Percentiles rank a stretch among this genome's conserved stretches.
Conservation (phyloP, 139 green algal species). For the Bryopsis sp. region DNA sequence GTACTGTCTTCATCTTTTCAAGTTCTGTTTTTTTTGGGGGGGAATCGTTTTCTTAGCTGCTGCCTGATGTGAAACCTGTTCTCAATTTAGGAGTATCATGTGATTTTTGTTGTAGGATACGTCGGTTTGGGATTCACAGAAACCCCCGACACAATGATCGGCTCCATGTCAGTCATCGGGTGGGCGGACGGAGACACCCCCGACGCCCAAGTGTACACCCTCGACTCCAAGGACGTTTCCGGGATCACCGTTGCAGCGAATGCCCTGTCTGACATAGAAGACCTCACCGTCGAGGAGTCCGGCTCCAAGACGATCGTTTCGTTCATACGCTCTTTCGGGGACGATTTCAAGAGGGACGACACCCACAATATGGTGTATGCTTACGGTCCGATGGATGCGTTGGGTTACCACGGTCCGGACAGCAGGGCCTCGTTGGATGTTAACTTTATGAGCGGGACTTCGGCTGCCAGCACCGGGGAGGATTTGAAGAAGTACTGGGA, state of each 20-base stretch:
- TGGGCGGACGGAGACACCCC: not conserved
- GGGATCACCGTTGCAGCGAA: not conserved
- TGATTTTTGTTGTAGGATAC: slow-evolving; percentile 7
- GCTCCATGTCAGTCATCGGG: slow-evolving; percentile 14
- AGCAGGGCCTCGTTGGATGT: slow-evolving; percentile 12
- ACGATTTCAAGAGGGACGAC: not conserved
- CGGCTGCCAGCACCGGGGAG: not conserved
- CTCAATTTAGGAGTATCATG: too few relatives aligned
- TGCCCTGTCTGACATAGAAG: slow-evolving; percentile 14
- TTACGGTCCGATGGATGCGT: slow-evolving; percentile 5
- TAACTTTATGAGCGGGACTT: slow-evolving; percentile 24
- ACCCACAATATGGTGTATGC: slow-evolving; percentile 10
- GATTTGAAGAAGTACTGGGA: slow-evolving; percentile 1
- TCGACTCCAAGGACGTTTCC: not conserved
- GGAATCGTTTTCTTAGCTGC: too few relatives aligned
- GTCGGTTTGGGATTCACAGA: slow-evolving; percentile 14
- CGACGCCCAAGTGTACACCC: not conserved
- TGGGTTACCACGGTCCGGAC: slow-evolving; percentile 9
- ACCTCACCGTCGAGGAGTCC: not conserved
- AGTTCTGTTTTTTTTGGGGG: too few relatives aligned
- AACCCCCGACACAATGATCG: slow-evolving; percentile 17
- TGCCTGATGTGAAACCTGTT: too few relatives aligned
- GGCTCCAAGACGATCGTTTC: not conserved
- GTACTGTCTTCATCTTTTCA: too few relatives aligned
- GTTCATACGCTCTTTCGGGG: slow-evolving; percentile 15